Evolutionary conservation across 192 early-diverging fungal genomes (phyloP).

Genomic region (Lunasporangiospora selenospora): DNA sequence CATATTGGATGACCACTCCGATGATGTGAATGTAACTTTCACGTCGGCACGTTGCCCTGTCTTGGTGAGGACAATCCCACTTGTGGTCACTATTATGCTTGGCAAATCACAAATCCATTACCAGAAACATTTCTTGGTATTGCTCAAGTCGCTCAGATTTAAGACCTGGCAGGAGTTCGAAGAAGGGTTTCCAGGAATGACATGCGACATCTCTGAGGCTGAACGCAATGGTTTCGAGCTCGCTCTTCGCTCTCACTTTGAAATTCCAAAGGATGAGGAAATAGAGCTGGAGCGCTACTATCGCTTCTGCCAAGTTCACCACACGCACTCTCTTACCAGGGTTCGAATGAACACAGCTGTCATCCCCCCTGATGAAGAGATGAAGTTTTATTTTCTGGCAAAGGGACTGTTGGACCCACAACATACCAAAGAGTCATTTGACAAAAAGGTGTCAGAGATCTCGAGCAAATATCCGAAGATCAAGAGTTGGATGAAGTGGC

Average conservation of each 20-base stretch:
- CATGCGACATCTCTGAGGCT: conserved; percentile 22
- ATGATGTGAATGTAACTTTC: conserved; percentile 13
- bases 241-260: conserved; percentile 2
- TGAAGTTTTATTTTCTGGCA: background rate
- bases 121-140: conserved; percentile 4
- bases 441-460: background rate
- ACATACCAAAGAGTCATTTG: background rate
- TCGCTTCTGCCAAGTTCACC: conserved; percentile 14
- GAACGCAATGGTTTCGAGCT: conserved; percentile 15
- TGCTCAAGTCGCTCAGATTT: background rate
- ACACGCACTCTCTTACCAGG: conserved; percentile 7
- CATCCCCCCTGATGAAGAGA: background rate
- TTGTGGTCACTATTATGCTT: conserved; percentile 10
- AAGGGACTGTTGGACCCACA: background rate
- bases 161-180: conserved; percentile 11
- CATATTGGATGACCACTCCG: background rate
- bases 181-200: conserved; percentile 7
- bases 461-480: background rate
- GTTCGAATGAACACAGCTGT: background rate
- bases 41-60: conserved; percentile 9
- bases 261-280: background rate
- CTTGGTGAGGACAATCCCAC: conserved; percentile 8
- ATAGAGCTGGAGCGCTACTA: conserved; percentile 3
- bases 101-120: conserved; percentile 10
- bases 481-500: conserved; percentile 1